Percentiles rank a stretch among this genome's conserved stretches.
Evolutionary conservation across 2,329 filamentous ascomycete species (phyloP).

Genomic region (Ascochyta rabiei): DNA sequence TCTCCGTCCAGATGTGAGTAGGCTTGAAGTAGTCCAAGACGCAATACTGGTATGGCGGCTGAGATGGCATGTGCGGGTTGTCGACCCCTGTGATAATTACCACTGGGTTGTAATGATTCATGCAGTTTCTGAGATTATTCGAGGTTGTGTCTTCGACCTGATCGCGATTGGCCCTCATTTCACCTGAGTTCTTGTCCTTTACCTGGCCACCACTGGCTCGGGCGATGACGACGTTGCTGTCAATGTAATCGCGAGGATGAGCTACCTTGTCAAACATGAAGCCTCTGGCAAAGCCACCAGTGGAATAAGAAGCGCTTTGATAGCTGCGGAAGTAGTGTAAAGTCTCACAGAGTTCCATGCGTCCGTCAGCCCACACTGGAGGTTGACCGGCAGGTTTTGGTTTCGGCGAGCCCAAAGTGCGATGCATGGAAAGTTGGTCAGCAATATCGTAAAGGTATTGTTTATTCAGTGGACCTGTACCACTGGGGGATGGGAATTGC

Average conservation of each 20-base stretch:
- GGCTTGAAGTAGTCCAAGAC: conserved; percentile 73
- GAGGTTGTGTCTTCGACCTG: conserved; percentile 51
- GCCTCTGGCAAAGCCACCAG: conserved; percentile 57
- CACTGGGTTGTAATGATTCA: conserved; percentile 57
- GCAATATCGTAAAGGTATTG: conserved; percentile 15
- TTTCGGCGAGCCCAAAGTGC: conserved; percentile 33
- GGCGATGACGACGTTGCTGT: conserved; percentile 67
- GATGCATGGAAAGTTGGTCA: conserved; percentile 22
- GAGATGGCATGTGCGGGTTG: conserved; percentile 56
- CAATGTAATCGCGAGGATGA: conserved; percentile 63
- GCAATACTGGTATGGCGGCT: conserved; percentile 64
- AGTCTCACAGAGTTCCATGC: conserved; percentile 68
- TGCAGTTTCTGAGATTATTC: conserved; percentile 54
- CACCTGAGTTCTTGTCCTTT: conserved; percentile 53
- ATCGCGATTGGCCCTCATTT: conserved; percentile 56
- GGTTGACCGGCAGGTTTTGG: conserved; percentile 49
- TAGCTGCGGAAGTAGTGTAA: conserved; percentile 67
- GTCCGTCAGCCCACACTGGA: conserved; percentile 62
- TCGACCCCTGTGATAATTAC: conserved; percentile 58
- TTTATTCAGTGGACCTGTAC: background rate
- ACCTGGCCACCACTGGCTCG: conserved; percentile 63
- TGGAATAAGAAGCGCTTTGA: conserved; percentile 64
- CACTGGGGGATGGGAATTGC: background rate
- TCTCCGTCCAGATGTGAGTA: conserved; percentile 72
- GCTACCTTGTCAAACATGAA: conserved; percentile 65